Evolutionary conservation across 176 grass and related monocot species (phyloP).

Genomic region (Elaeis guineensis): DNA sequence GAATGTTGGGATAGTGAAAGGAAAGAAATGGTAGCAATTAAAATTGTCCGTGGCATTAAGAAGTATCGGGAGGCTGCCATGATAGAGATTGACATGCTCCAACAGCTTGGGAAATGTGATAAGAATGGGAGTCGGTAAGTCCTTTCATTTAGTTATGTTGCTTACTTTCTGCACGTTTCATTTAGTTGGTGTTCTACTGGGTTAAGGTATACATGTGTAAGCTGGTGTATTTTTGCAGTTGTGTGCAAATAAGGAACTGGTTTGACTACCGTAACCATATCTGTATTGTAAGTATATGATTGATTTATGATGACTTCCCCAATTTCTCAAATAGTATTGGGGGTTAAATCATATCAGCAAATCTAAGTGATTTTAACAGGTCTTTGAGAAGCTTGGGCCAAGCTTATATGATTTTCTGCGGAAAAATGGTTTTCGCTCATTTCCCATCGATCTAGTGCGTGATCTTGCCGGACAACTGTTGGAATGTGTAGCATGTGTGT

Average conservation of each 20-base stretch:
- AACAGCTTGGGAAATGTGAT: conserved; percentile 6
- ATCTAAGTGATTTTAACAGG: conserved; percentile 17
- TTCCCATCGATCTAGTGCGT: conserved; percentile 12
- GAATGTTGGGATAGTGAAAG: conserved; percentile 5
- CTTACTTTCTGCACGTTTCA: not conserved
- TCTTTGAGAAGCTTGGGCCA: conserved; percentile 14
- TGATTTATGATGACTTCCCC: not conserved
- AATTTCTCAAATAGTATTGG: not conserved
- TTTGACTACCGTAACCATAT: conserved; percentile 98
- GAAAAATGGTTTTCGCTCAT: conserved; percentile 12
- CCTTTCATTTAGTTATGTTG: not conserved
- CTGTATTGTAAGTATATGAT: conserved; percentile 79
- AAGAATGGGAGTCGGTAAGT: not conserved
- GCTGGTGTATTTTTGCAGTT: conserved; percentile 78
- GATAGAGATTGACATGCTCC: conserved; percentile 9
- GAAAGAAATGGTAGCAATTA: conserved; percentile 16
- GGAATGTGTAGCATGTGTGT: conserved; percentile 14
- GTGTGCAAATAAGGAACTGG: conserved; percentile 96
- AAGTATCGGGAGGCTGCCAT: conserved; percentile 14
- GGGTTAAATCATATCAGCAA: not conserved
- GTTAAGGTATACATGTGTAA: conserved; percentile 40
- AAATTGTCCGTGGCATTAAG: conserved; percentile 10
- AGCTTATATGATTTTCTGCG: conserved; percentile 11
- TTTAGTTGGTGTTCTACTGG: conserved; percentile 7
- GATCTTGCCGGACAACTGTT: conserved; percentile 8